Conservation (phyloP, 2,329 filamentous ascomycete species). For the Claviceps sp. region DNA sequence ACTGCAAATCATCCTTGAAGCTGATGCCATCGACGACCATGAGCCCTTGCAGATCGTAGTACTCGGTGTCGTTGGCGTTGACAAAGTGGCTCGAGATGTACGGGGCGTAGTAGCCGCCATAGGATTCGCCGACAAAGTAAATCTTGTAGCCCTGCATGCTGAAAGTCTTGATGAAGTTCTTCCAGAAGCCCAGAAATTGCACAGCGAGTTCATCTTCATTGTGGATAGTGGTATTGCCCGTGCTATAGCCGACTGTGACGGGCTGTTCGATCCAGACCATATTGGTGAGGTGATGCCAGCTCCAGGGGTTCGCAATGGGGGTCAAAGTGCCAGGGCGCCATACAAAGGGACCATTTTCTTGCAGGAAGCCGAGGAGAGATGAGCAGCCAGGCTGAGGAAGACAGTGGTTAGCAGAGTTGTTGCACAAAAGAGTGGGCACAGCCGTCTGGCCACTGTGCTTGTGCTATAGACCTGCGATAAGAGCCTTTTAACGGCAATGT, state of each 20-base stretch:
- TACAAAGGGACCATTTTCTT: slow-evolving; percentile 63
- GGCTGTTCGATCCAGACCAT: slow-evolving; percentile 65
- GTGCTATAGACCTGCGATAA: too few species aligned
- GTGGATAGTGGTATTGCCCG: slow-evolving; percentile 49
- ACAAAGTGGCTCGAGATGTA: slow-evolving; percentile 65
- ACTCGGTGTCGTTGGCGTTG: slow-evolving; percentile 47
- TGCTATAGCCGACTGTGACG: slow-evolving; percentile 53
- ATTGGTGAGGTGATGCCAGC: slow-evolving; percentile 37
- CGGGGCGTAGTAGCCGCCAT: slow-evolving; percentile 54
- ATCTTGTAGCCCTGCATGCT: slow-evolving; percentile 53
- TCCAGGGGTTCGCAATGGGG: slow-evolving; percentile 53
- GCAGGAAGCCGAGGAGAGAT: slow-evolving; percentile 55
- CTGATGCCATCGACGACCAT: slow-evolving; percentile 62
- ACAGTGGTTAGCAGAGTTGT: not conserved
- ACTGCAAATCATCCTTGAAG: slow-evolving; percentile 32
- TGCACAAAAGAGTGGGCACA: too few species aligned
- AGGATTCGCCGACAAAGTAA: slow-evolving; percentile 60
- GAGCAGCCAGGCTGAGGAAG: slow-evolving; percentile 32
- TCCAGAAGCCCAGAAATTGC: slow-evolving; percentile 69
- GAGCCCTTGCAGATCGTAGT: slow-evolving; percentile 56
- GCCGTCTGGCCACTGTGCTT: too few species aligned
- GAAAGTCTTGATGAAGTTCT: slow-evolving; percentile 63
- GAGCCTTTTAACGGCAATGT: too few species aligned
- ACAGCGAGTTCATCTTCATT: slow-evolving; percentile 53
- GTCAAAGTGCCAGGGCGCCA: slow-evolving; percentile 58